Base-by-base conservation (phyloP, 129 eudicot genomes). In the Arctium minus region DNA sequence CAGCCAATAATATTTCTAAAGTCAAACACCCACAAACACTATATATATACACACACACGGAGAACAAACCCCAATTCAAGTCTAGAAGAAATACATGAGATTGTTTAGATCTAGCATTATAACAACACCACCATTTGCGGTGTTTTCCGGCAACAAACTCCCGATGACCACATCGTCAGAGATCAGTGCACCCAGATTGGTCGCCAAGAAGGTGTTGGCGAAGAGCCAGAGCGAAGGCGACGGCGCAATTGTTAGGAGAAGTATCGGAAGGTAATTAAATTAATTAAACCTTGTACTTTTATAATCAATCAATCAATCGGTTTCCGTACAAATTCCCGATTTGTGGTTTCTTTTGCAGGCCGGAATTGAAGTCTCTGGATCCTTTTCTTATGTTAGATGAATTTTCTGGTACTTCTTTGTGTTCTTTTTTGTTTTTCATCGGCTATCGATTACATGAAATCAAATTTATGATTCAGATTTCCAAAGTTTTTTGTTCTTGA, bases 311-410 rank as follows among this genome's bases (percentile, higher is more conserved):
- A 3, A 12, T 36, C 38, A 2, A 27, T 65, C 18, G 70, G 32
- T 10, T 37, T 60, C 36, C 3, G 4, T 46, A 0, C 11, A 17
- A 3, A 37, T 67, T 11, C 18, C 71, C 10, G 77, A 53, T 48
- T 65, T 17, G 35, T 17, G 37, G 74, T 60, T 74, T 81, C 6
- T 64, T 77, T 85, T 82, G 33, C 87, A 93, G 99, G 89, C 88
- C 88, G 27, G 97, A 89, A 46, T 85, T 93, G 91, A 91, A 87
- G 92, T 79, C 77, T 75, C 82, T 96, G 87, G 99, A 96, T 90
- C 99, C 99, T 72, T 96, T 96, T 69, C 91, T 96, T 64, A 71
- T 93, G 92, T 84, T 96, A 76, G 99, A 96, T 86, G 99, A 96
- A 82, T 96, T 95, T 84, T 40, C 90, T 74, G 97, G 98, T 92